Evolutionary conservation across 441 rosid species (phyloP), one percentile per base, ranked within the genome.

Genomic region (Euphorbia schlechtendalii): DNA sequence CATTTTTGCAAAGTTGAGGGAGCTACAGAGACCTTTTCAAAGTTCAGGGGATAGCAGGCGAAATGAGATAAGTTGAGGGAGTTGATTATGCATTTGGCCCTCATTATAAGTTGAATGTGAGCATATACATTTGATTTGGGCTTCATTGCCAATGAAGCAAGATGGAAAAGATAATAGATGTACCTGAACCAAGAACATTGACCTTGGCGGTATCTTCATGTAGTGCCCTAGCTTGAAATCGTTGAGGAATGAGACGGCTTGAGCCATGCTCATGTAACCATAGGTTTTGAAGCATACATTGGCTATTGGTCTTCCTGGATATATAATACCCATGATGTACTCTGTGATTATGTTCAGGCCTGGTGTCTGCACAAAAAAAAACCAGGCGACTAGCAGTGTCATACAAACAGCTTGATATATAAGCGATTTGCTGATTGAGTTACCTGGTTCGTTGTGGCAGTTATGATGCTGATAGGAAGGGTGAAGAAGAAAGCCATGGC

Each of bases 151-250:
- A 20, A 21, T 38, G 32, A 8, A 20, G 38, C 48, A 59, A 3
- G 12, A 30, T 24, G 8, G 0, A 4, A 40, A 21, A 24, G 22
- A 7, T 17, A 65, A 70, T 27, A 18, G 32, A 65, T 36, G 30
- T 73, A 82, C 85, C 93, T 85, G 86, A 61, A 81, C 83, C 38
- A 81, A 62, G 71, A 83, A 81, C 90, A 83, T 83, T 17, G 86
- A 78, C 54, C 77, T 76, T n/a, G 90, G 88, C 51, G 90, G 90
- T 53, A 85, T 83, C 77, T 83, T 85, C 90, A 83, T 85, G 79
- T 85, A 85, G 68, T 85, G 88, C 49, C 90, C 85, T 14, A 85
- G 76, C 75, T 83, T 85, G 78, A 83, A 85, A 70, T 83, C 86
- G 55, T 67, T 73, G 57, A 85, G 86, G 59, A 85, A 85, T 24